Percentiles rank a stretch among this genome's conserved stretches.
Evolutionary conservation across 2,329 filamentous ascomycete species (phyloP).

Genomic region (Aureobasidium sp.): DNA sequence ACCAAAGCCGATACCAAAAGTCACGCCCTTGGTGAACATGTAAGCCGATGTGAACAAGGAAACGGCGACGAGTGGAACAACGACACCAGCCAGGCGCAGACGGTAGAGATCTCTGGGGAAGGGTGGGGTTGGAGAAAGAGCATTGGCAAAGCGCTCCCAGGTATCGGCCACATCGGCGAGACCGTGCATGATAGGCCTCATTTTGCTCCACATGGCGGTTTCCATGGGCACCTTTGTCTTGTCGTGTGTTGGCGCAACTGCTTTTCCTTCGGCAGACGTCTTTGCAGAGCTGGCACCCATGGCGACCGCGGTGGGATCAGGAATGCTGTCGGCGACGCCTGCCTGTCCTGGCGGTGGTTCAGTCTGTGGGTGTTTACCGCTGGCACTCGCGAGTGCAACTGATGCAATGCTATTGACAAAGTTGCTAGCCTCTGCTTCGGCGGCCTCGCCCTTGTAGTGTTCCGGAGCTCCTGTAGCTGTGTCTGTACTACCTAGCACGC

Average conservation of each 20-base stretch:
- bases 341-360: conserved; percentile 45
- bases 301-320: conserved; percentile 55
- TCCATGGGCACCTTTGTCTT: conserved; percentile 75
- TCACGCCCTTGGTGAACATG: conserved; percentile 54
- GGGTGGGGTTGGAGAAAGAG: conserved; percentile 42
- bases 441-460: conserved; percentile 74
- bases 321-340: conserved; percentile 45
- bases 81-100: conserved; percentile 38
- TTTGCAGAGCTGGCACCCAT: conserved; percentile 48
- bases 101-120: conserved; percentile 40
- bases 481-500: conserved; percentile 67
- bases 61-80: conserved; percentile 37
- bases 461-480: conserved; percentile 76
- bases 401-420: conserved; percentile 67
- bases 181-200: conserved; percentile 63
- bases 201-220: conserved; percentile 68
- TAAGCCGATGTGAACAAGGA: conserved; percentile 43
- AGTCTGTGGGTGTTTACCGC: conserved; percentile 66
- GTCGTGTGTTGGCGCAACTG: conserved; percentile 51
- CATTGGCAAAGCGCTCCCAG: conserved; percentile 57
- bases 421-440: conserved; percentile 75
- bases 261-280: conserved; percentile 45
- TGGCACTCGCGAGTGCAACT: conserved; percentile 66
- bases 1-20: conserved; percentile 61
- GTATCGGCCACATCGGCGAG: conserved; percentile 53